These are phyloP conservation scores for Wickerhamomyces ciferrii DNA, from an alignment of 805 yeast species.

Conservation along the genomic window DNA sequence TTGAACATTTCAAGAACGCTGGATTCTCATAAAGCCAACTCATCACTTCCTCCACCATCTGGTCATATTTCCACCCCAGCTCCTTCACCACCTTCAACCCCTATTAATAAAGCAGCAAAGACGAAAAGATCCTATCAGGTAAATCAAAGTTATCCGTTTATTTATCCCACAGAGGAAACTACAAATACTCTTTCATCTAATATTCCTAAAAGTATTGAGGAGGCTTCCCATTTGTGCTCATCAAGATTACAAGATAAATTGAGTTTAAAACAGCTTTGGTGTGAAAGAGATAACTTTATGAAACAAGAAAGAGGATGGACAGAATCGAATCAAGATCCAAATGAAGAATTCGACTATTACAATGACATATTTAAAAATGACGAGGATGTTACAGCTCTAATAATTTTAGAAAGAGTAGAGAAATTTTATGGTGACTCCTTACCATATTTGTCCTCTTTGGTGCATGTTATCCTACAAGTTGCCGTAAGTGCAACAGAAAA, in stretches of 20 bases:
- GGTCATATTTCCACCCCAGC: slow-evolving; percentile 83
- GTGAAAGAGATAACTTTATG: slow-evolving; percentile 66
- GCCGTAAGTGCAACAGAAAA: slow-evolving; percentile 31
- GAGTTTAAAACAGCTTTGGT: slow-evolving; percentile 65
- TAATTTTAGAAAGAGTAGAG: slow-evolving; percentile 52
- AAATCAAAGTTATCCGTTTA: slow-evolving; percentile 60
- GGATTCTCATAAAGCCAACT: slow-evolving; percentile 35
- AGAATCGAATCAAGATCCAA: slow-evolving; percentile 4
- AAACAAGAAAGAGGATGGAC: slow-evolving; percentile 66
- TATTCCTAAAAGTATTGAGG: slow-evolving; percentile 69
- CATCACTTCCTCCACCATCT: slow-evolving; percentile 45
- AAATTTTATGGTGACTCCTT: slow-evolving; percentile 47
- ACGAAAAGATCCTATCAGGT: slow-evolving; percentile 56
- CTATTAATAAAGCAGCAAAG: slow-evolving; percentile 31
- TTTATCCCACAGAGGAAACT: slow-evolving; percentile 43
- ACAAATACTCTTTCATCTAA: slow-evolving; percentile 8
- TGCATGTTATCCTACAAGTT: slow-evolving; percentile 57
- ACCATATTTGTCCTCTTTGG: slow-evolving; percentile 55
- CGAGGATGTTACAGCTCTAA: slow-evolving; percentile 13
- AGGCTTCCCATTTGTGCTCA: slow-evolving; percentile 68
- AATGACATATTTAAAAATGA: not conserved
- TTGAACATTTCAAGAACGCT: slow-evolving; percentile 54
- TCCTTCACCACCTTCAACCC: slow-evolving; percentile 72
- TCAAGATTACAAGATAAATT: slow-evolving; percentile 61
- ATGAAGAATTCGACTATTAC: slow-evolving; percentile 27